These are phyloP conservation scores for Fusarium graminum DNA, from an alignment of 2,329 filamentous ascomycete species.

Conservation along the genomic window DNA sequence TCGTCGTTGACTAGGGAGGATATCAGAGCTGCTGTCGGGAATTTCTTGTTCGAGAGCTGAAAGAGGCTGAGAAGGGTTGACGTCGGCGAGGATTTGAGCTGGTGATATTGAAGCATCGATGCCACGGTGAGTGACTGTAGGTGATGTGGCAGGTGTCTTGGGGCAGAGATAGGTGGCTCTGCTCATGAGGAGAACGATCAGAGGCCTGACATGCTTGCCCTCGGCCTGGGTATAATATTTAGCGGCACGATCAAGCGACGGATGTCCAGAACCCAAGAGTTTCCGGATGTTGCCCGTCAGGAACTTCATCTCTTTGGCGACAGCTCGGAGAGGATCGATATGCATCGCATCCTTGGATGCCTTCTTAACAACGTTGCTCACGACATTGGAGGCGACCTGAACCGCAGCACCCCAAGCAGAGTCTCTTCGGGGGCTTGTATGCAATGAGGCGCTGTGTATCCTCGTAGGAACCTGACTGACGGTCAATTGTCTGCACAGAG, in stretches of 20 bases:
- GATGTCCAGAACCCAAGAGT: slow-evolving; percentile 93
- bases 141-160: slow-evolving; percentile 61
- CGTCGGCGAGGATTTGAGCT: slow-evolving; percentile 75
- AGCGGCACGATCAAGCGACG: slow-evolving; percentile 91
- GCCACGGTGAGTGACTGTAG: slow-evolving; percentile 58
- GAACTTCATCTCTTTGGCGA: slow-evolving; percentile 97
- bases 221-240: slow-evolving; percentile 99
- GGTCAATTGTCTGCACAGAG: slow-evolving; percentile 50
- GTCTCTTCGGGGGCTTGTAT: slow-evolving; percentile 60
- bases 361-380: slow-evolving; percentile 74
- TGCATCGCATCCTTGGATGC: slow-evolving; percentile 75
- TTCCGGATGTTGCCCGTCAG: slow-evolving; percentile 93
- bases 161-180: slow-evolving; percentile 86
- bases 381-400: slow-evolving; percentile 76
- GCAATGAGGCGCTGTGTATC: slow-evolving; percentile 54
- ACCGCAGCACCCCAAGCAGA: slow-evolving; percentile 85
- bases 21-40: slow-evolving; percentile 67
- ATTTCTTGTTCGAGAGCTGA: slow-evolving; percentile 58
- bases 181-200: slow-evolving; percentile 97
- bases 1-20: slow-evolving; percentile 92
- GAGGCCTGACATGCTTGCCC: slow-evolving; percentile 94
- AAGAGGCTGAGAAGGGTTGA: slow-evolving; percentile 73
- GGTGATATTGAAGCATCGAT: slow-evolving; percentile 70
- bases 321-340: slow-evolving; percentile 88
- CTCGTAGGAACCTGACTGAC: slow-evolving; percentile 54